Base-by-base conservation (phyloP, 805 yeast species). In the Hanseniaspora meyeri region DNA sequence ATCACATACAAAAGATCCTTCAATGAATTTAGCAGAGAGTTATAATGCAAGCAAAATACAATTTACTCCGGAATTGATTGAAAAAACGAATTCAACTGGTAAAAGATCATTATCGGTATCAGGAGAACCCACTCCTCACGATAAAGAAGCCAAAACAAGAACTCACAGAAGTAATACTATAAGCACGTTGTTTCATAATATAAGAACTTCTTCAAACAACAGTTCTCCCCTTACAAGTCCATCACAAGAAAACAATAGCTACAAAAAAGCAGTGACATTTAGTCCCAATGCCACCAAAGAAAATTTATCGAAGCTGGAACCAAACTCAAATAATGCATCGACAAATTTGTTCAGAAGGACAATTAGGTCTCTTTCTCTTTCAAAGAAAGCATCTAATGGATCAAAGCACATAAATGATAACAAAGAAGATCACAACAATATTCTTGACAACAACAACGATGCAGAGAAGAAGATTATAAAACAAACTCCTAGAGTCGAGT, bases 341-440 rank as follows among this genome's bases (percentile, higher is more conserved):
- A 29, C n/a, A 34, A 52, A 52, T 17, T 6, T 52, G 17, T 52
- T 52, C 16, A 34, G 14, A 31, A 43, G 50, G 43, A 52, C 56
- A 0, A 52, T 52, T 14, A 43, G 56, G 43, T 52, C 56, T 3
- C 24, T 52, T 16, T 52, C 56, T 5, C 16, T 52, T 12, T 52
- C 56, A n/a, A 37, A 27, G 32, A 34, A 38, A 31, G 4, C 39
- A 31, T 8, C 31, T 1, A 40, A 50, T 14, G 27, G 16, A 19
- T 31, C 48, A 8, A 42, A 17, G 11, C 19, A 31, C 16, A 17
- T n/a, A 8, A 8, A n/a, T 12, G 14, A 16, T 20, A 42, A 4
- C 24, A 31, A 42, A 10, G 17, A 9, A 4, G 4, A 12, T 34
- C 16, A 8, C 10, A 10, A 32, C 7, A 32, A 8, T 32, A 10